Evolutionary conservation across 2,329 filamentous ascomycete genomes (phyloP), one percentile per base, ranked within the genome.

Genomic region (Xylariales sp.): DNA sequence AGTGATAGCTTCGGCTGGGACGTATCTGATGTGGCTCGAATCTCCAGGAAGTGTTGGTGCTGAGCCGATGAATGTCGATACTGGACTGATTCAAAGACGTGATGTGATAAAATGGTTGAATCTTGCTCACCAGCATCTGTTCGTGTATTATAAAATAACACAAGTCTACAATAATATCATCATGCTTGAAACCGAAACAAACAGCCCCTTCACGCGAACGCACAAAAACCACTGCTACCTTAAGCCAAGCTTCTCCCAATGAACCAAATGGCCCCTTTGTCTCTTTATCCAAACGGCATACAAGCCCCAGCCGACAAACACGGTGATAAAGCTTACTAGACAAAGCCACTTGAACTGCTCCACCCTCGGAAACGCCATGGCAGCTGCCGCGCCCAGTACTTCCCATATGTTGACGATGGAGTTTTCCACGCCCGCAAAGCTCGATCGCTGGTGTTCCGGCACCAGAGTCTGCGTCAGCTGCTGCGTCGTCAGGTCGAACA

Each of bases 401-500:
- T 68, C 63, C 38, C 65, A 65, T 11, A 63, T 39, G 17, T 61
- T 60, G 12, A 63, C 49, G 32, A 68, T 55, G 5, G 57, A 56
- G 42, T 60, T 59, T 48, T 69, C 65, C 5, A 63, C 60, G 11
- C 66, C 66, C 1, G 63, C 61, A 39, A 68, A 67, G 33, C 59
- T 62, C 1, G 65, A 64, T 13, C 63, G 56, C 15, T 57, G 50
- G 2, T 52, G 42, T 11, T 46, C 43, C 3, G 53, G 46, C 8
- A 62, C 54, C 13, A 50, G 63, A 46, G 35, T 72, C 54, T 53
- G 65, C 46, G 48, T 78, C 44, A 68, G 48, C 42, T 67, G 63
- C 43, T 66, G 63, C 7, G 63, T 66, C 4, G 62, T 65, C 7
- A 69, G 57, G 45, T 69, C 65, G 48, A 58, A 68, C 29, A 65